Base-by-base conservation (phyloP, 169 alveolate genomes). In the Plasmodium berghei region DNA sequence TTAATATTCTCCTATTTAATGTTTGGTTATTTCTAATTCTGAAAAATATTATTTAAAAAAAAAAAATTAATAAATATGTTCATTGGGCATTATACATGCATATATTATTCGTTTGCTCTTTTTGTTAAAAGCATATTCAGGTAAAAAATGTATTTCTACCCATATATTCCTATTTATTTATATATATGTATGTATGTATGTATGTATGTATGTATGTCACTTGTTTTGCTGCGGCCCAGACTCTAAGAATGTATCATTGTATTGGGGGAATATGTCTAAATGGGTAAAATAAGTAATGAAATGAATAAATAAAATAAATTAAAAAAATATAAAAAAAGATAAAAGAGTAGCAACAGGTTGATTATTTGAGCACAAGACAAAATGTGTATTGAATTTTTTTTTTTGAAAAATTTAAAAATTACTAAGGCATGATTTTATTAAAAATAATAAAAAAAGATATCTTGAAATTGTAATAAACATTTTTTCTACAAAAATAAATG, bases 361-460 rank as follows among this genome's bases (percentile, higher is more conserved):
- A 9, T 26, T 16, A 67, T 16, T n/a, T 26, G 42, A 0, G 49
- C 0, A 18, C 28, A 26, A 10, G 20, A 24, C 58, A 46, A 69
- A 18, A 20, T n/a, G 9, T 4, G 28, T 10, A 14, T 6, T 48
- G 56, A 10, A 24, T 69, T 34, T 55, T 20, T 63, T 63, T 40
- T 54, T 45, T 5, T 45, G 2, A 18, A 12, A 69, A 48, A 62
- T 46, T 75, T 62, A 12, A 18, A 26, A 24, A 34, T 46, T 75
- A 75, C 88, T 24, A 26, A 75, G 55, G 74, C 52, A 74, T 22
- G 88, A 34, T 42, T 40, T 75, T 40, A 75, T 62, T 48, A 75
- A 45, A 66, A 45, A 75, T 49, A 75, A 63, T 34, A 75, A 64
- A 42, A 75, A 63, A 75, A 75, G 45, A 56, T 66, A 75, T 24